These are phyloP conservation scores for Guadua angustifolia DNA, from an alignment of 176 grass and related monocot genomes.

Conservation along the genomic window DNA sequence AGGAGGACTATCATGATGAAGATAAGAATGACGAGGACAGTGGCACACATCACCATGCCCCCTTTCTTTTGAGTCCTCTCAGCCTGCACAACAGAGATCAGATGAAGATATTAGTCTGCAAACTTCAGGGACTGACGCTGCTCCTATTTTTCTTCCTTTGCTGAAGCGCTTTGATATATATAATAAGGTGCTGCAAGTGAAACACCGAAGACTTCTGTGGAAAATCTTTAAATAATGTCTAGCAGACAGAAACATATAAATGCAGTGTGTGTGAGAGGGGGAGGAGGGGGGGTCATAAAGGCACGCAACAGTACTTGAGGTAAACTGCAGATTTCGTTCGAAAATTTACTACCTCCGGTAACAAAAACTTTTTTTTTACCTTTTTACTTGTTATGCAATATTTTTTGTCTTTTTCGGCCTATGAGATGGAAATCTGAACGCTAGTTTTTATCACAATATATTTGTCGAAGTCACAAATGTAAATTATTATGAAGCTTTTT, in stretches of 20 bases:
- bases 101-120: conserved; percentile 48
- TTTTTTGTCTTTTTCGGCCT: neutral
- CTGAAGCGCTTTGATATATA: conserved; percentile 19
- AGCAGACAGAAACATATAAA: conserved; percentile 20
- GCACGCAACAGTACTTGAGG: conserved; percentile 22
- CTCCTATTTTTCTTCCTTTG: conserved; percentile 38
- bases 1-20: conserved; percentile 94
- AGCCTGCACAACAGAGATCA: conserved; percentile 69
- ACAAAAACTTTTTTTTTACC: neutral
- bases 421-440: neutral
- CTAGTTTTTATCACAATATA: neutral
- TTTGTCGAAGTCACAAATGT: neutral
- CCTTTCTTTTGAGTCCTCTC: conserved; percentile 94
- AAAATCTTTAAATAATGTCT: conserved; percentile 20
- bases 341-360: neutral
- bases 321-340: conserved; percentile 24
- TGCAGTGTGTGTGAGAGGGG: neutral
- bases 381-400: neutral
- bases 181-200: conserved; percentile 28
- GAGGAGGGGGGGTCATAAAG: neutral
- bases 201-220: conserved; percentile 3
- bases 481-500: neutral
- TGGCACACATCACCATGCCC: conserved; percentile 95
- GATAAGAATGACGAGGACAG: conserved; percentile 87
- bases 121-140: conserved; percentile 33